A percentile compares a stretch with the other conserved stretches of the same genome.
Evolutionary conservation across 2,329 filamentous ascomycete species (phyloP).

Genomic region (Biscogniauxia mediterranea): DNA sequence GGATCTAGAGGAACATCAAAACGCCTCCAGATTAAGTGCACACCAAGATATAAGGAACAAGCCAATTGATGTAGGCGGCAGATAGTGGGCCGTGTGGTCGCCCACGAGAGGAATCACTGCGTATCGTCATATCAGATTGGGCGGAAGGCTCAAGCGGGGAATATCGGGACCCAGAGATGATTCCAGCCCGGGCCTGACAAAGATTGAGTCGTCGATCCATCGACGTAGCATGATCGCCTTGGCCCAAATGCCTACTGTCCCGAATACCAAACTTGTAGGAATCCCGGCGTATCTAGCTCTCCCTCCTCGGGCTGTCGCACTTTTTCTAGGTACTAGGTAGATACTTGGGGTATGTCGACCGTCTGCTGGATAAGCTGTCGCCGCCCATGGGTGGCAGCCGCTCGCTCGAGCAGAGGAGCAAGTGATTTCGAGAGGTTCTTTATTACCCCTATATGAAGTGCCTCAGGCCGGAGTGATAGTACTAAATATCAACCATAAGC

Average conservation of each 20-base stretch:
- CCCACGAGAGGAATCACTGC: not conserved
- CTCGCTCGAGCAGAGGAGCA: no score
- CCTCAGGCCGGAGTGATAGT: no score
- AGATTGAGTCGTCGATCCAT: not conserved
- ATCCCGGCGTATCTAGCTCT: not conserved
- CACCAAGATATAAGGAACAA: not conserved
- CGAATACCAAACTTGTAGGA: not conserved
- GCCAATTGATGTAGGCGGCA: not conserved
- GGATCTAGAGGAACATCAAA: not conserved
- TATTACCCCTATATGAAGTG: no score
- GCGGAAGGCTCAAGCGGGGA: not conserved
- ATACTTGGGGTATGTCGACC: no score
- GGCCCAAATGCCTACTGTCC: not conserved
- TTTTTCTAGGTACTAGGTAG: no score
- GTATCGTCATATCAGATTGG: not conserved
- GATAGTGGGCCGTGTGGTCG: not conserved
- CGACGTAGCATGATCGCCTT: not conserved
- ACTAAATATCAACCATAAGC: no score
- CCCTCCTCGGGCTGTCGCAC: not conserved
- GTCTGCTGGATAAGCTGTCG: no score
- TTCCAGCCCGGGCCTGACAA: not conserved
- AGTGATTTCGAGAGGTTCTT: no score
- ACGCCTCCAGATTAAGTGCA: not conserved
- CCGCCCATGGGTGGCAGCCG: no score
- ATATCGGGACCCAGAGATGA: not conserved